phyloP scores from a whole-genome alignment of 2,329 filamentous ascomycete species.

The Xylariaceae sp. region DNA sequence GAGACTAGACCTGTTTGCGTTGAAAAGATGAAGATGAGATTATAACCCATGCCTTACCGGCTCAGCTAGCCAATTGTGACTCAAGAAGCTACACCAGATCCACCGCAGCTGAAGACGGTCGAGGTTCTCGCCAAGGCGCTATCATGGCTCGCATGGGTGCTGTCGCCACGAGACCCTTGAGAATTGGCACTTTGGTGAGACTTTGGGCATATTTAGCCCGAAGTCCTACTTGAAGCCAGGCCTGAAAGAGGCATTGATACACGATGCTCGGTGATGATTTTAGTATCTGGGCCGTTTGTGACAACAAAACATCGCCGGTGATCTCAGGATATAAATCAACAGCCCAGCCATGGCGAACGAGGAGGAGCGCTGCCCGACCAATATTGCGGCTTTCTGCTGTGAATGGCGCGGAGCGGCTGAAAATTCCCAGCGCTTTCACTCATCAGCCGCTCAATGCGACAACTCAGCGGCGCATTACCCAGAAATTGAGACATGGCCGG shows the following conservation, averaged over 20 bases:
- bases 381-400: background rate
- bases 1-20: conserved; percentile 21
- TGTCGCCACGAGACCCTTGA: conserved; percentile 18
- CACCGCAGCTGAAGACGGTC: conserved; percentile 35
- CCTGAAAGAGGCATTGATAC: too few relatives aligned
- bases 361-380: too few relatives aligned
- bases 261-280: too few relatives aligned
- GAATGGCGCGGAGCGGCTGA: conserved; percentile 4
- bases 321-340: too few relatives aligned
- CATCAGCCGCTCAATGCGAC: background rate
- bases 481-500: conserved; percentile 4
- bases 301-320: too few relatives aligned
- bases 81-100: conserved; percentile 17
- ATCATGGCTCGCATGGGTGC: conserved; percentile 13
- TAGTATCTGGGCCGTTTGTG: too few relatives aligned
- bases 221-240: too few relatives aligned
- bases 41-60: conserved; percentile 22
- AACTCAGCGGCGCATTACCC: background rate
- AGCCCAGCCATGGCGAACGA: too few relatives aligned
- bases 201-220: too few relatives aligned
- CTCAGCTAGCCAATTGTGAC: conserved; percentile 23
- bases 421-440: background rate
- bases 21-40: conserved; percentile 19
- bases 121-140: conserved; percentile 24
- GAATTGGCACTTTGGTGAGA: background rate